A percentile compares a stretch with the other conserved stretches of the same genome.
phyloP scores from a whole-genome alignment of 176 grass and related monocot species.

The Carex parvula region DNA sequence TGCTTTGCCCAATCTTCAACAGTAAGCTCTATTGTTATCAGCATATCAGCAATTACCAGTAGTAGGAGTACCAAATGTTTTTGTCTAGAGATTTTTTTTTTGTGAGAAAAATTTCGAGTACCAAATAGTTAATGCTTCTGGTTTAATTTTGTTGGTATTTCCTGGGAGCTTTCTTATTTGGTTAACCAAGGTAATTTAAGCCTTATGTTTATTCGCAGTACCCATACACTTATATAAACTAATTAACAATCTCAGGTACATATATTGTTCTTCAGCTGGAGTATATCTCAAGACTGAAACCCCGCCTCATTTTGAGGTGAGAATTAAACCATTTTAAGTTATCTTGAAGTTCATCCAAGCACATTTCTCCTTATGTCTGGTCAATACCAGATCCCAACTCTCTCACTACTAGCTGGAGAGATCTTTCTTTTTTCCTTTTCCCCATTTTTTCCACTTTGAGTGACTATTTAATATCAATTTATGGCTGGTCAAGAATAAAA shows the following conservation, averaged over 20 bases:
- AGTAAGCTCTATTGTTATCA: conserved; percentile 47
- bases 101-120: no score
- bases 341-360: no score
- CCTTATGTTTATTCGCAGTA: background rate
- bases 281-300: conserved; percentile 90
- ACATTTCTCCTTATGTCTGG: background rate
- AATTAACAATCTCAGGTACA: conserved; percentile 51
- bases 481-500: background rate
- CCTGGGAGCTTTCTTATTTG: background rate
- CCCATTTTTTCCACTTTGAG: background rate
- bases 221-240: background rate
- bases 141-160: background rate
- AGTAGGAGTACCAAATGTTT: background rate
- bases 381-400: background rate
- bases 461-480: background rate
- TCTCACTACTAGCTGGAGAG: no score
- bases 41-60: background rate
- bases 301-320: conserved; percentile 80
- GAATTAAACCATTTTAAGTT: background rate
- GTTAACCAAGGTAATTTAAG: background rate
- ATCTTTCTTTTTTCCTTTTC: background rate
- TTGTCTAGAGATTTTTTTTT: no score
- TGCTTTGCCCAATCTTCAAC: conserved; percentile 78
- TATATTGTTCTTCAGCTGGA: conserved; percentile 95
- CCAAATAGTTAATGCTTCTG: background rate